These are phyloP conservation scores for Vitis cinerea DNA, from an alignment of 164 flowering plant species.

Conservation along the genomic window DNA sequence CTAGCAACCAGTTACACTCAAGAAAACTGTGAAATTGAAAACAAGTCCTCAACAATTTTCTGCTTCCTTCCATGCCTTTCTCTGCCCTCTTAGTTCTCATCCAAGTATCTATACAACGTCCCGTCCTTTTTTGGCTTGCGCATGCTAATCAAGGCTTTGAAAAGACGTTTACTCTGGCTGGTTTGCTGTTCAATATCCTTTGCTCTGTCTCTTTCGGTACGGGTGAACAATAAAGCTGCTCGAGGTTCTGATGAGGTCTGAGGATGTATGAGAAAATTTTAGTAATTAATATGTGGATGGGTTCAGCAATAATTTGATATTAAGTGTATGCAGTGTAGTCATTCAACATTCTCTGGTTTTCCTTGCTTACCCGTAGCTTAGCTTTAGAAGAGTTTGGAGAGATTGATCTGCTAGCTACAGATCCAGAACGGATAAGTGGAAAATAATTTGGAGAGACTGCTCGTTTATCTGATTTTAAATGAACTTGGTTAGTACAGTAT, in stretches of 20 bases:
- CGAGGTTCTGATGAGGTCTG: conserved; percentile 34
- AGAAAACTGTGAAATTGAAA: background rate
- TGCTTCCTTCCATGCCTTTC: background rate
- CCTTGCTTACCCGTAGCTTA: conserved; percentile 25
- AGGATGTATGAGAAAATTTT: background rate
- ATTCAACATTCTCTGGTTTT: background rate
- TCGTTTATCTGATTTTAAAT: conserved; percentile 25
- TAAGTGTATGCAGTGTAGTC: too few species aligned
- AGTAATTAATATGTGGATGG: too few species aligned
- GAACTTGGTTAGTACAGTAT: background rate
- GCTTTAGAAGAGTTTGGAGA: conserved; percentile 17
- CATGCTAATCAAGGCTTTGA: conserved; percentile 44
- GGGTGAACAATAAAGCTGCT: conserved; percentile 15
- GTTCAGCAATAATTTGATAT: too few species aligned
- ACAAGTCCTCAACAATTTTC: background rate
- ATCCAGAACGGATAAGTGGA: conserved; percentile 32
- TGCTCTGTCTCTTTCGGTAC: conserved; percentile 11
- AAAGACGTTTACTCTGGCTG: conserved; percentile 36
- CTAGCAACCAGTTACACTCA: background rate
- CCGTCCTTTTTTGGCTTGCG: conserved; percentile 30
- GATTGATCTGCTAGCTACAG: conserved; percentile 23
- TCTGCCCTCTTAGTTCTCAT: conserved; percentile 8
- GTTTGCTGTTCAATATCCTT: conserved; percentile 27
- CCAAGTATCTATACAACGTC: conserved; percentile 15
- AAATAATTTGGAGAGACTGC: conserved; percentile 27